Conservation (phyloP, 306 rosid species). For the Lathyrus aphaca region DNA sequence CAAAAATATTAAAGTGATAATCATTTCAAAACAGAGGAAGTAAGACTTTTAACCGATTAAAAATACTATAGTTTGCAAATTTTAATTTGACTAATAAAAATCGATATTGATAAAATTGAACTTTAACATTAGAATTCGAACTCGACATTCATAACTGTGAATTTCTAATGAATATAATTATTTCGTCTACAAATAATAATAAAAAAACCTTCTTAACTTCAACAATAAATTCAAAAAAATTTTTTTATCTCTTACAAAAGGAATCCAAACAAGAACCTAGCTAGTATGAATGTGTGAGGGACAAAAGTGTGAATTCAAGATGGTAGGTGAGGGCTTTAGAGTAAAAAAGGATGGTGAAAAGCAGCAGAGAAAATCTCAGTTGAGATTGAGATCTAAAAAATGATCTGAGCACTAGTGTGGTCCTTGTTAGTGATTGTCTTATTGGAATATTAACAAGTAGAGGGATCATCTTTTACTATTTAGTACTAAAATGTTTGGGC, state of each 20-base stretch:
- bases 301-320: slow-evolving; percentile 34
- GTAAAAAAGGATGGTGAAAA: slow-evolving; percentile 41
- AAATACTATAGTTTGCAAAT: too few species aligned
- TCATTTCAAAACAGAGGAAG: too few species aligned
- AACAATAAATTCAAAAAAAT: too few species aligned
- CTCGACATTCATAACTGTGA: too few species aligned
- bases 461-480: slow-evolving; percentile 41
- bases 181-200: too few species aligned
- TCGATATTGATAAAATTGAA: too few species aligned
- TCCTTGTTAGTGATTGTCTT: slow-evolving; percentile 57
- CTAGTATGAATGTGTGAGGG: slow-evolving; percentile 30
- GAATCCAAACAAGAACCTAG: not conserved
- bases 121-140: too few species aligned
- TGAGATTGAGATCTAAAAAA: slow-evolving; percentile 75
- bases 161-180: too few species aligned
- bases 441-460: slow-evolving; percentile 30
- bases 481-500: slow-evolving; percentile 49
- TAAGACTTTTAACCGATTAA: too few species aligned
- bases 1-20: too few species aligned
- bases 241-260: not conserved
- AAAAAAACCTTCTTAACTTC: too few species aligned
- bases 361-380: slow-evolving; percentile 65
- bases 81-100: too few species aligned
- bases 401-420: slow-evolving; percentile 53
- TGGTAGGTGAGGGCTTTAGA: slow-evolving; percentile 51